A percentile compares a stretch with the other conserved stretches of the same genome.
These are phyloP conservation scores for Rhododendron henanense DNA, from an alignment of 148 eudicot genomes.

Conservation along the genomic window DNA sequence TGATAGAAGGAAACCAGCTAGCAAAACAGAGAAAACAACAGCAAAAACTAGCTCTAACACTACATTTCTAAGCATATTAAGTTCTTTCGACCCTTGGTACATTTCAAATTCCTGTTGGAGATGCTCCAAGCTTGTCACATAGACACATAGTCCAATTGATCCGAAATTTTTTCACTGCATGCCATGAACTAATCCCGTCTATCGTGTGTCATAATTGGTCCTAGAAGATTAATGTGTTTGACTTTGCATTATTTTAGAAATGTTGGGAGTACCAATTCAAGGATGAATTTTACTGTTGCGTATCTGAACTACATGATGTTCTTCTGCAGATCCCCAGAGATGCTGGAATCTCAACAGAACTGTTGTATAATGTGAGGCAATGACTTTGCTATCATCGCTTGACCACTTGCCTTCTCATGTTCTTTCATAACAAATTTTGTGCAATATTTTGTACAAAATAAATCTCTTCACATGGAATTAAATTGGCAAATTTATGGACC, in stretches of 20 bases:
- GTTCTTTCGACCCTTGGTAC: neutral
- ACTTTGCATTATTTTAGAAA: neutral
- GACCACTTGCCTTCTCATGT: neutral
- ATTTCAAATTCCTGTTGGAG: neutral
- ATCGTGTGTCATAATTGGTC: neutral
- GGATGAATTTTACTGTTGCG: conserved; percentile 13
- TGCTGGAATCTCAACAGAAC: conserved; percentile 71
- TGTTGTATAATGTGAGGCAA: conserved; percentile 68
- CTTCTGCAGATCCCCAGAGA: conserved; percentile 74
- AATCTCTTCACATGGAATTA: neutral
- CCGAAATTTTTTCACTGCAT: neutral
- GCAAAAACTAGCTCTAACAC: neutral
- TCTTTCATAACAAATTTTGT: neutral
- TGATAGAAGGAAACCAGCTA: neutral
- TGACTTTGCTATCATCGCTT: neutral
- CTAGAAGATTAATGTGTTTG: neutral
- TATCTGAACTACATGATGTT: conserved; percentile 51
- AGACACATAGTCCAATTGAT: neutral
- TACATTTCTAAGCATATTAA: neutral
- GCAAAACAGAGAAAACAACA: neutral
- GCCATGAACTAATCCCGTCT: neutral
- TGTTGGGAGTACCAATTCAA: neutral
- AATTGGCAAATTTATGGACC: neutral
- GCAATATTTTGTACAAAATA: neutral
- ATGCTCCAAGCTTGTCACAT: neutral